Base-by-base conservation (phyloP, 306 rosid genomes). In the Dalbergia oliveri region DNA sequence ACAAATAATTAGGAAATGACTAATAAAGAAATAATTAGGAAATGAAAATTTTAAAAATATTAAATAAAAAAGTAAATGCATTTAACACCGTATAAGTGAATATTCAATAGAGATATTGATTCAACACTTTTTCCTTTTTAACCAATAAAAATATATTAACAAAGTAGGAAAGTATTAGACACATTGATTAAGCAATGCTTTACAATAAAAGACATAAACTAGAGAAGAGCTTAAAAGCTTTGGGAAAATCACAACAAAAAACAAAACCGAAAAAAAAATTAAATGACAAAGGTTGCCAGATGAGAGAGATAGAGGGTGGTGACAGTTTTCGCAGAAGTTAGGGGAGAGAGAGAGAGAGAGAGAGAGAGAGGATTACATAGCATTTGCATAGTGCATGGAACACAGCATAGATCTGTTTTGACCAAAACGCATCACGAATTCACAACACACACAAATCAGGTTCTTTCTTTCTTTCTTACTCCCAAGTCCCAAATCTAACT, bases 331-430 rank as follows among this genome's bases (percentile, higher is more conserved):
- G 31, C 76, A 69, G 76, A 16, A 69, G 70, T 58, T 69, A 11
- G 63, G 83, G 83, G 41, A 51, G n/a, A 80, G 58, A 72, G 59
- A 54, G 60, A 53, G 9, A 53, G 58, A 53, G 19, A 80, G 58
- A 72, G 59, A 54, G 60, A 53, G 9, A 53, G 58, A 53, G 19
- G 9, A 12, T 0, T 3, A 37, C 31, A 26, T 26, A 8, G 50
- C 50, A 44, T 8, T 44, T 4, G 10, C 2, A 44, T 2, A 44
- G 12, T 8, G 50, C 50, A 44, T 44, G 3, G 13, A 6, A n/a
- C 8, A n/a, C 5, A 76, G 73, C 68, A 70, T 61, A 82, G 86
- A 82, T 82, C 86, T 76, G 82, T 82, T 82, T 76, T 76, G 82
- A 82, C 81, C 86, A 82, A 76, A 54, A 54, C 19, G 23, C 19